phyloP scores from a whole-genome alignment of 2,329 filamentous ascomycete genomes.

The Cadophora sp. region DNA sequence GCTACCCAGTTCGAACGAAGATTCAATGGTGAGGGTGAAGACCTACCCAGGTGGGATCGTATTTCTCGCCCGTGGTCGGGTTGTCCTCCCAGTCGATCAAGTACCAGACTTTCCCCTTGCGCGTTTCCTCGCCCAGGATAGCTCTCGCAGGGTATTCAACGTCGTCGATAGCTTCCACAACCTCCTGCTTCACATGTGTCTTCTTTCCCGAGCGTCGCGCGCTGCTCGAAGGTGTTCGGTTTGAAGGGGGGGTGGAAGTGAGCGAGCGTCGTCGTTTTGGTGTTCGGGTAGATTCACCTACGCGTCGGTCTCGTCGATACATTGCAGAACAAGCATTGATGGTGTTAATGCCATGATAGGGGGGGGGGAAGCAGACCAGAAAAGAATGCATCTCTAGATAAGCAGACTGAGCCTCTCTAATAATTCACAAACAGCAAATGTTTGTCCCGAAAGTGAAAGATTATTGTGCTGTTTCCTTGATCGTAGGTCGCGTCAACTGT shows the following conservation, averaged over 20 bases:
- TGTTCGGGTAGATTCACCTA: constrained; percentile 2
- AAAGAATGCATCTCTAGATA: background rate
- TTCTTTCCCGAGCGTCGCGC: constrained; percentile 8
- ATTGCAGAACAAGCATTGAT: background rate
- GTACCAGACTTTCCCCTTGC: constrained; percentile 46
- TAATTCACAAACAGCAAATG: background rate
- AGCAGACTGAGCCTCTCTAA: background rate
- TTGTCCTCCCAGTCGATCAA: constrained; percentile 63
- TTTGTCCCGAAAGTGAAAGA: background rate
- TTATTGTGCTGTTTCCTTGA: constrained; percentile 1
- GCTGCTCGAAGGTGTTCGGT: background rate
- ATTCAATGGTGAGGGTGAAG: background rate
- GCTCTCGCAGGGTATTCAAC: background rate
- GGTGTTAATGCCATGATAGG: background rate
- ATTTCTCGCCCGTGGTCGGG: constrained; percentile 54
- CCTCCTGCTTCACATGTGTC: background rate
- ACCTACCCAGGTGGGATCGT: constrained; percentile 59
- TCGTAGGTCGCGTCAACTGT: background rate
- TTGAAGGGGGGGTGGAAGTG: background rate
- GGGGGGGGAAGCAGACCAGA: background rate
- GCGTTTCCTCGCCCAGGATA: constrained; percentile 9
- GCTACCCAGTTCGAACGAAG: background rate
- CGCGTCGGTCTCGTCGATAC: background rate
- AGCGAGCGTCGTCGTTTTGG: background rate
- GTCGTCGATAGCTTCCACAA: background rate